phyloP scores from a whole-genome alignment of 768 basidiomycete genomes.

The Rhodotorula taiwanensis region DNA sequence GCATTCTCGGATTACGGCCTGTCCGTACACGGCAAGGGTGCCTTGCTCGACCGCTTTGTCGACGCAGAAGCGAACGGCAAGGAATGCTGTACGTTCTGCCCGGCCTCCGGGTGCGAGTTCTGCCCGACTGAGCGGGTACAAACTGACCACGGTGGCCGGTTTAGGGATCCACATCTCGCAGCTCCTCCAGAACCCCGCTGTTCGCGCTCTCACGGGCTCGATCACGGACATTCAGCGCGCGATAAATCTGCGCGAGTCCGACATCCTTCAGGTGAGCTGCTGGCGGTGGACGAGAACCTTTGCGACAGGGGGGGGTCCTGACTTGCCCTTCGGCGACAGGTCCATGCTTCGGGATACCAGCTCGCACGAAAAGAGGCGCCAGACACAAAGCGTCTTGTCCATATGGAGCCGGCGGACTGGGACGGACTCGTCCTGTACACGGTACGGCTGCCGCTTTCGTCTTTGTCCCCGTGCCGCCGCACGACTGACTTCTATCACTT shows the following conservation, averaged over 20 bases:
- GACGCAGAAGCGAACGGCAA: too few relatives aligned
- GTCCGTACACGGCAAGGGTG: neutral
- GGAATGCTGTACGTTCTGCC: conserved; percentile 1
- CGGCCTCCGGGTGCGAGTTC: too few relatives aligned
- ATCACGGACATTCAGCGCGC: conserved; percentile 15
- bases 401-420: conserved; percentile 28
- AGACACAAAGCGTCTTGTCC: conserved; percentile 7
- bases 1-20: conserved; percentile 8
- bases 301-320: too few relatives aligned
- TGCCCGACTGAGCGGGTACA: neutral
- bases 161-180: conserved; percentile 17
- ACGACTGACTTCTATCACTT: neutral
- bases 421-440: conserved; percentile 24
- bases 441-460: neutral
- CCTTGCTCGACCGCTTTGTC: neutral
- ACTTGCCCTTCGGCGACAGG: neutral
- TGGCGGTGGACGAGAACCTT: neutral
- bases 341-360: conserved; percentile 35
- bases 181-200: neutral
- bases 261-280: conserved; percentile 6
- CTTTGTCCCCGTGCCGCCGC: too few relatives aligned
- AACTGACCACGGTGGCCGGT: neutral
- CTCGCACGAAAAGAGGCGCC: conserved; percentile 7
- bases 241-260: neutral
- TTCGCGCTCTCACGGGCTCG: conserved; percentile 7